phyloP scores from a whole-genome alignment of 2,329 filamentous ascomycete species.

The Colletotrichum cuscutae region DNA sequence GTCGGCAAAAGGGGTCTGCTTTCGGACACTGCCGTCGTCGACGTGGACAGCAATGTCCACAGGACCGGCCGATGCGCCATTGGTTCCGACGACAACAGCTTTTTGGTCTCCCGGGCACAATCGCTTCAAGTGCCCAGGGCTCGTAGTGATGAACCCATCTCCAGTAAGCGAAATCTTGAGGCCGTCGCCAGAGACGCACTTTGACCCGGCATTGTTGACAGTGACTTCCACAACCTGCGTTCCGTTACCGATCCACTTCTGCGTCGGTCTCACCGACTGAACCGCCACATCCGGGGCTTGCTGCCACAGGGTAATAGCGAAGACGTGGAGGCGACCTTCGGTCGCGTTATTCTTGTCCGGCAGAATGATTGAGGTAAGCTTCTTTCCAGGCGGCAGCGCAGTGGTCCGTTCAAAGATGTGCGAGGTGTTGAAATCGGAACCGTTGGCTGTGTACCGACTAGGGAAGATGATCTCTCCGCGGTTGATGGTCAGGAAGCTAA shows the following conservation, averaged over 20 bases:
- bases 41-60: constrained; percentile 38
- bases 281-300: constrained; percentile 41
- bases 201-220: constrained; percentile 48
- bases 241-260: constrained; percentile 49
- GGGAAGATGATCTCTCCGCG: constrained; percentile 58
- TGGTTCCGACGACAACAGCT: constrained; percentile 48
- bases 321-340: constrained; percentile 52
- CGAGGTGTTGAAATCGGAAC: constrained; percentile 53
- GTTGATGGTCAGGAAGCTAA: constrained; percentile 55
- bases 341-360: constrained; percentile 49
- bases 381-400: constrained; percentile 48
- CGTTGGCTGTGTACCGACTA: constrained; percentile 50
- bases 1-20: constrained; percentile 35
- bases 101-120: constrained; percentile 57
- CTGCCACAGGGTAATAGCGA: constrained; percentile 51
- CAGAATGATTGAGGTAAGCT: constrained; percentile 50
- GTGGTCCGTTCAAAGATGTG: constrained; percentile 58
- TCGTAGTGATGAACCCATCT: constrained; percentile 54
- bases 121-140: constrained; percentile 49
- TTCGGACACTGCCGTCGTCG: constrained; percentile 24
- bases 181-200: constrained; percentile 45
- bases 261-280: constrained; percentile 54
- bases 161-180: constrained; percentile 44
- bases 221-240: constrained; percentile 54
- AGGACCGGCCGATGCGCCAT: constrained; percentile 39